A percentile compares a stretch with the other conserved stretches of the same genome.
These are phyloP conservation scores for Cystobasidium pallidum DNA, from an alignment of 1,284 basidiomycete species.

Conservation along the genomic window DNA sequence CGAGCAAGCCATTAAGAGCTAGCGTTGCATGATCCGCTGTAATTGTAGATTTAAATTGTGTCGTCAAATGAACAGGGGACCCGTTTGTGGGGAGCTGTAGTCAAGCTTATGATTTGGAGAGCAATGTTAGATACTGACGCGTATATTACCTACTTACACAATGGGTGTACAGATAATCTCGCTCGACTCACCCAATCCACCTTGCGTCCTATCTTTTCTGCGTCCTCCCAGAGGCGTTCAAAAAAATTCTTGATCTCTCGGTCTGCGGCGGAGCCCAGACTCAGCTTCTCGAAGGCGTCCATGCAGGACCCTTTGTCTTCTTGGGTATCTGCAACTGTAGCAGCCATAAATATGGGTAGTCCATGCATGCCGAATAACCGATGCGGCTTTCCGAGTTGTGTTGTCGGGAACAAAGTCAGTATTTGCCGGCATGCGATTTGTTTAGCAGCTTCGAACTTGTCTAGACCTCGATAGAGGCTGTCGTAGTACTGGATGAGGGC, in stretches of 20 bases:
- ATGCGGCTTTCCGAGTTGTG: slow-evolving; percentile 2
- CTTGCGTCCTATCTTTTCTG: neutral
- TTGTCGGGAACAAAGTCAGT: neutral
- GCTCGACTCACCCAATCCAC: slow-evolving; percentile 23
- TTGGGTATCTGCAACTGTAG: slow-evolving; percentile 10
- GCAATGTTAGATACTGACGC: too few species aligned
- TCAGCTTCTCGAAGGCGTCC: neutral
- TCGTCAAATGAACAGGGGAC: neutral
- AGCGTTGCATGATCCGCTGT: too few species aligned
- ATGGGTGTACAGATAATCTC: too few species aligned
- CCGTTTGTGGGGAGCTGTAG: neutral
- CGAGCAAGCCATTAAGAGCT: too few species aligned
- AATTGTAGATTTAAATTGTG: too few species aligned
- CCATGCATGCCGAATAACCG: slow-evolving; percentile 10
- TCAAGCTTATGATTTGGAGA: neutral
- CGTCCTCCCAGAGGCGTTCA: slow-evolving; percentile 13
- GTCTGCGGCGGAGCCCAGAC: neutral
- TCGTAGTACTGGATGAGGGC: slow-evolving; percentile 32
- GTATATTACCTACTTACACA: too few species aligned
- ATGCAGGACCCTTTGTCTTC: slow-evolving; percentile 3
- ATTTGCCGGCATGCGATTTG: slow-evolving; percentile 8
- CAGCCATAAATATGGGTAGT: slow-evolving; percentile 23
- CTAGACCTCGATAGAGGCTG: neutral
- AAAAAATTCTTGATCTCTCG: neutral
- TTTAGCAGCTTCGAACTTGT: neutral